Evolutionary conservation across 805 yeast genomes (phyloP), one percentile per base, ranked within the genome.

Genomic region (Wickerhamiella allomyrinae): DNA sequence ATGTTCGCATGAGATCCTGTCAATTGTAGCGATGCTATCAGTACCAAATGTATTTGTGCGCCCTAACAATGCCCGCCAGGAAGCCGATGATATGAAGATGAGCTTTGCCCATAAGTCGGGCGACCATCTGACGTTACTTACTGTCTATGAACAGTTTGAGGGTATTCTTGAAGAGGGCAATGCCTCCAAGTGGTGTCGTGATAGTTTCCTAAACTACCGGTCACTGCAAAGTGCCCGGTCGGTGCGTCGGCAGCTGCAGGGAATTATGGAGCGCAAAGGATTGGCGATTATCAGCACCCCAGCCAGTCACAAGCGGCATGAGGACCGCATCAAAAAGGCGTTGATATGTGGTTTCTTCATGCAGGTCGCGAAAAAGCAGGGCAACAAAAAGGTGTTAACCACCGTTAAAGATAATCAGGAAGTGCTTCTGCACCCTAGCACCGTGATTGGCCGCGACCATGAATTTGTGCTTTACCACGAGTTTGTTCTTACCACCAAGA

Each of bases 341-440:
- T 63, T 91, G 45, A 71, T 84, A 3, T 73, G 84, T n/a, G 98
- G 98, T 2, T 87, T 86, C 61, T 91, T 91, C 68, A 87, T 91
- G 97, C 98, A 91, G 66, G 94, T 83, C 42, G 97, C 96, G 25
- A 91, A 87, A 66, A 84, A 83, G 67, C 76, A 75, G 65, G 77
- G 84, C 29, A 70, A 74, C 34, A 48, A 59, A 23, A 57, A 58
- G 43, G 87, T 83, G n/a, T 89, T 80, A 60, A 71, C 82, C 52
- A 91, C 98, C 0, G 81, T 87, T 40, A 86, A 86, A 62, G 98
- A 91, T 62, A 86, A 87, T 57, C 98, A 91, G 66, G 97, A 89
- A 48, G 97, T 89, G 10, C 64, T 86, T 54, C 70, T 91, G 37
- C 98, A 91, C 59, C 98, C 98, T 46, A 79, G 91, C 42, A 84